Conservation (phyloP, 768 basidiomycete species). For the Daedalea quercina region DNA sequence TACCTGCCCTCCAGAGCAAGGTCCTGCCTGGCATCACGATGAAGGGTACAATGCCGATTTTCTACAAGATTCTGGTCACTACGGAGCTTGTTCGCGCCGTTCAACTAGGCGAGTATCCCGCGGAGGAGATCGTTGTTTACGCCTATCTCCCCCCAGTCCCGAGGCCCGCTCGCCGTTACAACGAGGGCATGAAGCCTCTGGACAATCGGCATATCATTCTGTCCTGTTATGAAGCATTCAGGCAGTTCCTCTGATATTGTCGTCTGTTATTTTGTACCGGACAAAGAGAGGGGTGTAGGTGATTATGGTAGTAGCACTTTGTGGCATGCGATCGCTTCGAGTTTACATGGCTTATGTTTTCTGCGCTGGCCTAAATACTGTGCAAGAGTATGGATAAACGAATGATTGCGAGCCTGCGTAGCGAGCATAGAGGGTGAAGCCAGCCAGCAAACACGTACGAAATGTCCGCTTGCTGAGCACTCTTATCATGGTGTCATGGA, state of each 20-base stretch:
- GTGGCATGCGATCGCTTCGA: too few species aligned
- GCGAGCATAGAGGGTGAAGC: too few species aligned
- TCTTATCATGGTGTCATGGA: too few species aligned
- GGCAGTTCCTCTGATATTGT: slow-evolving; percentile 6
- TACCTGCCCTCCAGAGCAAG: slow-evolving; percentile 1
- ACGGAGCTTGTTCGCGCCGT: slow-evolving; percentile 10
- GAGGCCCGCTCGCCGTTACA: slow-evolving; percentile 4
- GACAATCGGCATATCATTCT: slow-evolving; percentile 8
- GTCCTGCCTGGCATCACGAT: slow-evolving; percentile 19
- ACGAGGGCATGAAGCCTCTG: slow-evolving; percentile 16
- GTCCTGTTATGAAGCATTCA: slow-evolving; percentile 15
- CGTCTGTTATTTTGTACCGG: too few species aligned
- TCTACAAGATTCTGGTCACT: slow-evolving; percentile 21
- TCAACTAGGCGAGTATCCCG: slow-evolving; percentile 11
- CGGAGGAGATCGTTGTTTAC: slow-evolving; percentile 11
- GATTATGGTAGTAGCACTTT: too few species aligned
- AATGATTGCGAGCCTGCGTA: too few species aligned
- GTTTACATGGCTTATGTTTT: too few species aligned
- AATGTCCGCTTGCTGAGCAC: too few species aligned
- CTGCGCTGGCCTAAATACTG: too few species aligned
- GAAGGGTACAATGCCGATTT: slow-evolving; percentile 17
- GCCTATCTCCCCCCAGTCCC: slow-evolving; percentile 10
- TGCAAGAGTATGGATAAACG: too few species aligned
- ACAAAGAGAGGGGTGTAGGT: too few species aligned
- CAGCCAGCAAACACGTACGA: too few species aligned